phyloP scores from a whole-genome alignment of 805 yeast species.

The Metschnikowia continentalis region DNA sequence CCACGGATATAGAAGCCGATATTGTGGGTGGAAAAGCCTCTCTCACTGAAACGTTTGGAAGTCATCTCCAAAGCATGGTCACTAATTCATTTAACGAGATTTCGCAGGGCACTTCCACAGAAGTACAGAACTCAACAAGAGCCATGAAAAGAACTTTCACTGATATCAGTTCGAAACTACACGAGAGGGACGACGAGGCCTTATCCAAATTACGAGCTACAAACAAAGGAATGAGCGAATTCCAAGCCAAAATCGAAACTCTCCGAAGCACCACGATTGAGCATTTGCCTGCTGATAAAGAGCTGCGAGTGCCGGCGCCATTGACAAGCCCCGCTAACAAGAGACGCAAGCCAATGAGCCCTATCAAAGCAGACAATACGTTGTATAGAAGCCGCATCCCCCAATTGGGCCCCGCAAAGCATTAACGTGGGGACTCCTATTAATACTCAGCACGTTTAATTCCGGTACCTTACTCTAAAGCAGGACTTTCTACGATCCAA shows the following conservation, averaged over 20 bases:
- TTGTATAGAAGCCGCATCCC: conserved; percentile 13
- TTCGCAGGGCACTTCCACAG: neutral
- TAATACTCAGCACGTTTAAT: neutral
- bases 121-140: neutral
- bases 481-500: neutral
- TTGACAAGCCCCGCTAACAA: conserved; percentile 4
- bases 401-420: conserved; percentile 7
- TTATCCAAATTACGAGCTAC: neutral
- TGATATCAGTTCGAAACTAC: neutral
- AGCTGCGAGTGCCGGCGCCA: conserved; percentile 2
- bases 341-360: conserved; percentile 10
- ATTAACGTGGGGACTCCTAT: neutral
- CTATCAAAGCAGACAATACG: conserved; percentile 4
- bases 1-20: neutral
- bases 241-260: neutral
- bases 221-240: neutral
- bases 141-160: neutral
- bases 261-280: neutral
- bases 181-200: neutral
- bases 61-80: neutral
- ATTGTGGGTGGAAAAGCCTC: neutral
- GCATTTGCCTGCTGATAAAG: neutral
- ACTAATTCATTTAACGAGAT: neutral
- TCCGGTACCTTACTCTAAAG: too few relatives aligned
- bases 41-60: neutral